Base-by-base conservation (phyloP, 2,329 filamentous ascomycete species). In the Zasmidium angulare region DNA sequence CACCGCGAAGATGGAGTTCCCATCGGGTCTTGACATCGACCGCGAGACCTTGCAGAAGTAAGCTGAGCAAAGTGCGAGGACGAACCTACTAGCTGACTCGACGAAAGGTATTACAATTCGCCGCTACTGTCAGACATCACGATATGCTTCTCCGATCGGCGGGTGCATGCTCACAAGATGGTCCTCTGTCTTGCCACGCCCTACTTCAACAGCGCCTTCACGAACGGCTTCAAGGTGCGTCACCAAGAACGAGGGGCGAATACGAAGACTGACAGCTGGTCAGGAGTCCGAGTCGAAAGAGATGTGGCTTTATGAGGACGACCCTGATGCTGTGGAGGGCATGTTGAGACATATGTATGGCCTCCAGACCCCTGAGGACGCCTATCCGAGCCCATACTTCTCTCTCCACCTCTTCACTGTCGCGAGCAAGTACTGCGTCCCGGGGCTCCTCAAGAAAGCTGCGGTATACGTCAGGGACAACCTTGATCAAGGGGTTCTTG, bases 271-370 rank as follows among this genome's bases (percentile, higher is more conserved):
- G 36, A 43, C 36, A 17, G 3, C 14, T 9, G 20, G 11, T 11
- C 36, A 55, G 36, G 52, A 56, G 20, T 51, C 36, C n/a, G 17
- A 51, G 2, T 51, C 29, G 2, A 40, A 52, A 2, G 22, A 36
- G 21, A 29, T 59, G 23, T 23, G 11, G 31, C 53, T 59, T 0
- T 43, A 51, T 48, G 57, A 48, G 21, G 57, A 59, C 31, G 57
- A 59, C 19, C 31, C n/a, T 29, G 57, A 59, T 23, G 53, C 57
- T 23, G 23, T 59, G 20, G 53, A 50, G 22, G 50, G 50, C 3
- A 58, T 58, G 55, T 20, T 61, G 7, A 36, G 36, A n/a, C 51
- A 53, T 40, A 51, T 61, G 29, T 61, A 61, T 36, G 50, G 55
- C 26, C 36, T 56, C 22, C 31, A 61, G 19, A 43, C 40, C 22